These are phyloP conservation scores for Xylaria longipes DNA, from an alignment of 495 filamentous ascomycete species.

Conservation along the genomic window DNA sequence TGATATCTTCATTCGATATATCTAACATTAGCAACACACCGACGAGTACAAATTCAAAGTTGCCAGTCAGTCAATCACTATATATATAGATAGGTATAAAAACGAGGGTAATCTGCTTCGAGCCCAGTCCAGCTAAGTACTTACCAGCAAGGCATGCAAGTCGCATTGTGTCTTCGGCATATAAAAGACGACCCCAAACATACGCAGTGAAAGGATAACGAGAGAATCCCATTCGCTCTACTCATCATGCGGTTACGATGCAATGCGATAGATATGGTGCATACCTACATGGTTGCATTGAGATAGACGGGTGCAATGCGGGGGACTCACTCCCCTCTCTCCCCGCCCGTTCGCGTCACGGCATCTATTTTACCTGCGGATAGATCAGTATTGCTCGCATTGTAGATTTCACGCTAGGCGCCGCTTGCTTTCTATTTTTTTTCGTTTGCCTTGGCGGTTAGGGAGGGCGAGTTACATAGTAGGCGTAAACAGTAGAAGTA, in stretches of 20 bases:
- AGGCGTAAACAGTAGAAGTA: not conserved
- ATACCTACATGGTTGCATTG: not conserved
- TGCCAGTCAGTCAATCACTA: too few species aligned
- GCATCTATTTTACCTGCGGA: slow-evolving; percentile 12
- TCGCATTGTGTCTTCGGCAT: not conserved
- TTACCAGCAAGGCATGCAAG: not conserved
- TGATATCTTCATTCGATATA: too few species aligned
- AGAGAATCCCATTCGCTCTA: not conserved
- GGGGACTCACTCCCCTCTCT: not conserved
- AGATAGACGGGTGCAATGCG: slow-evolving; percentile 1
- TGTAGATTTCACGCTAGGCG: not conserved
- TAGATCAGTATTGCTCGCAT: not conserved
- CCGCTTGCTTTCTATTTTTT: not conserved
- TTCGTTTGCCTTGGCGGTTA: not conserved
- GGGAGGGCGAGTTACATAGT: not conserved
- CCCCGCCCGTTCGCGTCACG: slow-evolving; percentile 6
- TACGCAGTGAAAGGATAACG: not conserved
- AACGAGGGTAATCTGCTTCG: not conserved
- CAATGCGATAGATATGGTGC: not conserved
- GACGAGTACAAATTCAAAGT: too few species aligned
- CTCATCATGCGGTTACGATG: slow-evolving; percentile 5
- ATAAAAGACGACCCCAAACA: not conserved
- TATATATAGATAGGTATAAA: too few species aligned
- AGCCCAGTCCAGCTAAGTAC: not conserved
- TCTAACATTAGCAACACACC: too few species aligned